Evolutionary conservation across 2,329 filamentous ascomycete genomes (phyloP).

Genomic region (Capronia americana): DNA sequence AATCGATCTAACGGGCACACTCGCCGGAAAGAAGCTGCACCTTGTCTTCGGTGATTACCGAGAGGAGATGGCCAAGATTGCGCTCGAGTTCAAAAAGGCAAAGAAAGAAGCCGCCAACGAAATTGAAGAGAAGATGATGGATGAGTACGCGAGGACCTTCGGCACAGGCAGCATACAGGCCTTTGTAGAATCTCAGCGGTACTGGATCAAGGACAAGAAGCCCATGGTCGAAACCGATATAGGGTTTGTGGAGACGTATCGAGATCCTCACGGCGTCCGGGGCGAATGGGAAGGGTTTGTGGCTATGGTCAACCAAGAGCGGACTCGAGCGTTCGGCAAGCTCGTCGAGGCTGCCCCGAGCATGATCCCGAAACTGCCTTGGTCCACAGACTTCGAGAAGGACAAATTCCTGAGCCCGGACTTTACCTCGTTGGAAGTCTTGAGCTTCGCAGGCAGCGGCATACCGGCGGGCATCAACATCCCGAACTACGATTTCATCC

Average conservation of each 20-base stretch:
- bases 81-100: conserved; percentile 70
- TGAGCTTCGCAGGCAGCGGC: conserved; percentile 75
- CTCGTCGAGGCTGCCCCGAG: conserved; percentile 80
- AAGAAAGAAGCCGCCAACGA: conserved; percentile 74
- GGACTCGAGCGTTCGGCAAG: conserved; percentile 84
- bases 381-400: conserved; percentile 89
- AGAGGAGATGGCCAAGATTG: conserved; percentile 72
- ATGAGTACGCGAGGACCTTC: conserved; percentile 77
- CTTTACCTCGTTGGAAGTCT: conserved; percentile 91
- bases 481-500: conserved; percentile 65
- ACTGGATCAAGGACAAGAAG: conserved; percentile 83
- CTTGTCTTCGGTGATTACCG: conserved; percentile 77
- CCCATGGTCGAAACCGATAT: conserved; percentile 81
- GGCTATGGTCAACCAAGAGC: conserved; percentile 81
- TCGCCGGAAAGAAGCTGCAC: conserved; percentile 72
- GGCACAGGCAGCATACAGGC: conserved; percentile 74
- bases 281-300: conserved; percentile 88
- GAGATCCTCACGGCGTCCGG: conserved; percentile 79
- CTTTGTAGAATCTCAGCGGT: conserved; percentile 80
- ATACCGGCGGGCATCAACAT: conserved; percentile 66
- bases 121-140: conserved; percentile 74
- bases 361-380: conserved; percentile 89
- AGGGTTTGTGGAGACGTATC: conserved; percentile 85
- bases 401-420: conserved; percentile 94
- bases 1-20: conserved; percentile 65